These are phyloP conservation scores for Amanita pallidorosea DNA, from an alignment of 768 basidiomycete species.

Conservation along the genomic window DNA sequence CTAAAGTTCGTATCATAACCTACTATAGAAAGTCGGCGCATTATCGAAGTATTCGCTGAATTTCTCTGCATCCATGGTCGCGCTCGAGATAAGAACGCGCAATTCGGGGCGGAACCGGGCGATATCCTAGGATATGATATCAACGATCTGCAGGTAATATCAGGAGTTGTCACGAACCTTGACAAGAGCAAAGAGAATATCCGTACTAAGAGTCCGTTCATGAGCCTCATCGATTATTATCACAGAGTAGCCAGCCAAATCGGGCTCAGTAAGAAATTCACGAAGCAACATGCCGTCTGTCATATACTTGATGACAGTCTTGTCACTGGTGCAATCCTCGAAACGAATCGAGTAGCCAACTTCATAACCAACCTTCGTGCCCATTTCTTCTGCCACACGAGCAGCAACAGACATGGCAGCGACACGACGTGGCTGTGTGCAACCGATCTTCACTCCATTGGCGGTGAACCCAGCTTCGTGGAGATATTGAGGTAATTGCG, in stretches of 20 bases:
- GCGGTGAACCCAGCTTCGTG: slow-evolving; percentile 95
- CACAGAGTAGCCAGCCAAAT: slow-evolving; percentile 88
- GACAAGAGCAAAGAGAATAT: slow-evolving; percentile 95
- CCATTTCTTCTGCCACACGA: slow-evolving; percentile 98
- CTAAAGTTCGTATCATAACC: slow-evolving; percentile 14
- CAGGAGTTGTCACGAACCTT: slow-evolving; percentile 59
- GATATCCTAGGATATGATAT: slow-evolving; percentile 59
- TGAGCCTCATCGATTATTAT: slow-evolving; percentile 99
- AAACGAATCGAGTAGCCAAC: slow-evolving; percentile 99
- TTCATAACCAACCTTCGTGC: slow-evolving; percentile 91
- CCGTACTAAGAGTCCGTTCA: slow-evolving; percentile 94
- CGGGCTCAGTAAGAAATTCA: slow-evolving; percentile 96
- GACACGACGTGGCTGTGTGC: slow-evolving; percentile 96
- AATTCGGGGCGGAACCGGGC: slow-evolving; percentile 94
- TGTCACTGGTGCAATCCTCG: slow-evolving; percentile 99
- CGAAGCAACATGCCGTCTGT: slow-evolving; percentile 98
- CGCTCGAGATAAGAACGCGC: slow-evolving; percentile 86
- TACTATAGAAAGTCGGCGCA: slow-evolving; percentile 90
- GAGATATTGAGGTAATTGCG: slow-evolving; percentile 95
- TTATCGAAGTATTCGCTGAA: slow-evolving; percentile 97
- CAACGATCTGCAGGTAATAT: slow-evolving; percentile 15
- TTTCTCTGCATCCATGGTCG: slow-evolving; percentile 96
- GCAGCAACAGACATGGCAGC: slow-evolving; percentile 99
- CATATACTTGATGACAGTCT: slow-evolving; percentile 99
- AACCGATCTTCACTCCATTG: slow-evolving; percentile 81